These are phyloP conservation scores for Vitis rotundifolia DNA, from an alignment of 164 flowering plant genomes.

Conservation along the genomic window DNA sequence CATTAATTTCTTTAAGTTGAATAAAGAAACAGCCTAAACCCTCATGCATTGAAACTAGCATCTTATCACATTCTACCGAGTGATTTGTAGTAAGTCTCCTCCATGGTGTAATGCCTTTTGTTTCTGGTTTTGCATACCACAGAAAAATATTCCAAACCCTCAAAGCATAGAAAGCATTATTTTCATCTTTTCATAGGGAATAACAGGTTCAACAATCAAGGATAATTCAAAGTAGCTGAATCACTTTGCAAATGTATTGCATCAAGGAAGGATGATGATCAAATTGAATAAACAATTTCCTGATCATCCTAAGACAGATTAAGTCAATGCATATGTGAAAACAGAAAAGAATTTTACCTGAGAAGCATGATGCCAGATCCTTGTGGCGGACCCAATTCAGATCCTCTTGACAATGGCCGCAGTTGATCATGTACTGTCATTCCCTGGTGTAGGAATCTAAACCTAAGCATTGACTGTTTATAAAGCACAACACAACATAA, in stretches of 20 bases:
- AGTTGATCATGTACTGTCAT: constrained; percentile 31
- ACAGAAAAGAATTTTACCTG: constrained; percentile 27
- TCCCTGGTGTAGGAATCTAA: constrained; percentile 49
- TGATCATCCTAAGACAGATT: background rate
- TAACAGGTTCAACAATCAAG: background rate
- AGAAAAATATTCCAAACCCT: too few relatives aligned
- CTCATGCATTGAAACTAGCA: too few relatives aligned
- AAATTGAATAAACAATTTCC: background rate
- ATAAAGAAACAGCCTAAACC: too few relatives aligned
- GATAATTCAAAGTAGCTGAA: background rate
- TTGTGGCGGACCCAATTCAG: constrained; percentile 24
- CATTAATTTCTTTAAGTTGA: too few relatives aligned
- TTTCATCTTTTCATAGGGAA: background rate
- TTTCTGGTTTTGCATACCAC: too few relatives aligned
- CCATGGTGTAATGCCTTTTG: too few relatives aligned
- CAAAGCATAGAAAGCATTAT: too few relatives aligned
- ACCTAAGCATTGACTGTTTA: constrained; percentile 62
- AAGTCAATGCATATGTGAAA: background rate
- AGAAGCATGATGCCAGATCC: constrained; percentile 33
- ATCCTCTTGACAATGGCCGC: constrained; percentile 19
- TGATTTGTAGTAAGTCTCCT: too few relatives aligned
- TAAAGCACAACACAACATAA: background rate
- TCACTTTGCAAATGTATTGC: background rate
- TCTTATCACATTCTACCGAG: too few relatives aligned
- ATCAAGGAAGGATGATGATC: background rate